A percentile compares a stretch with the other conserved stretches of the same genome.
Evolutionary conservation across 805 yeast species (phyloP).

Genomic region (Ogataea glucozyma): DNA sequence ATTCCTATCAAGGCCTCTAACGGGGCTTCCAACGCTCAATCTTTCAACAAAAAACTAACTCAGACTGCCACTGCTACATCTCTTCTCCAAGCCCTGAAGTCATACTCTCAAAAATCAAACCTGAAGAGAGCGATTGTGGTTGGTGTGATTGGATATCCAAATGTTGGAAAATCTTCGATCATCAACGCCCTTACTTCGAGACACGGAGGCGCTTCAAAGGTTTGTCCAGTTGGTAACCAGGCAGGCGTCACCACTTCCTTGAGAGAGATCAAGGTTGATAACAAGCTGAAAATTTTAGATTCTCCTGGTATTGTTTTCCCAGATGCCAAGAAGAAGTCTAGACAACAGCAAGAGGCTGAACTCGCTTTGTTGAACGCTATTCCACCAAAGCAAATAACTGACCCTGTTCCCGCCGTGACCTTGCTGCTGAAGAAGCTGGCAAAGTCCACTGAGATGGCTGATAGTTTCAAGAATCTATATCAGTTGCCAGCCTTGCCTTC

Average conservation of each 20-base stretch:
- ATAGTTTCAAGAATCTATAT: conserved; percentile 70
- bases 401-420: conserved; percentile 81
- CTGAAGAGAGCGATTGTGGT: conserved; percentile 87
- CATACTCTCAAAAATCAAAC: conserved; percentile 80
- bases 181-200: conserved; percentile 85
- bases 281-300: conserved; percentile 83
- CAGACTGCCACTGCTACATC: conserved; percentile 70
- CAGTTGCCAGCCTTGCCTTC: conserved; percentile 79
- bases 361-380: conserved; percentile 84
- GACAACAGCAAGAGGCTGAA: conserved; percentile 78
- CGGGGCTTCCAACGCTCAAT: conserved; percentile 65
- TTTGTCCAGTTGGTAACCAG: conserved; percentile 96
- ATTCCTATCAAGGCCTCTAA: conserved; percentile 83
- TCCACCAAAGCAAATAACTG: conserved; percentile 81
- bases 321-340: conserved; percentile 42
- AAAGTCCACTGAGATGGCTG: conserved; percentile 74
- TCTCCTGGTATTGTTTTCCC: conserved; percentile 99
- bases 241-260: conserved; percentile 95
- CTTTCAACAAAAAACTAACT: conserved; percentile 74
- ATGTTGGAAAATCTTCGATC: conserved; percentile 94
- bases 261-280: conserved; percentile 90
- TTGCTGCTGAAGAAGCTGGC: conserved; percentile 74
- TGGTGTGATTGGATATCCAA: conserved; percentile 97
- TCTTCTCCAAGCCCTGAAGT: conserved; percentile 76
- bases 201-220: conserved; percentile 68